phyloP scores from a whole-genome alignment of 176 grass and related monocot genomes.

The Carex parvula region DNA sequence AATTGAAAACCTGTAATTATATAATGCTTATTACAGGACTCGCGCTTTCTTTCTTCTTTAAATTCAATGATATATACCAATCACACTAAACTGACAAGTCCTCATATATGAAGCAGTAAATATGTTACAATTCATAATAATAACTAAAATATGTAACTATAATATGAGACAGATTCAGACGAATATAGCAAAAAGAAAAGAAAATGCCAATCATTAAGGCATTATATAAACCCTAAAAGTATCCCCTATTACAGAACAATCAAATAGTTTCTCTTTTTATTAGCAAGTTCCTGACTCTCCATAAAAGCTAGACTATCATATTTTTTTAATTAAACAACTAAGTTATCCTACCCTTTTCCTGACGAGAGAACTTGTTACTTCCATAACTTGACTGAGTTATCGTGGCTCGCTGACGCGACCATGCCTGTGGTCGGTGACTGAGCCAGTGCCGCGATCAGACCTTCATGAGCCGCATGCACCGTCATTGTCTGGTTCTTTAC shows the following conservation, averaged over 20 bases:
- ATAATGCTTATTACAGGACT: background rate
- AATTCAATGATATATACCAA: background rate
- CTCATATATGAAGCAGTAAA: background rate
- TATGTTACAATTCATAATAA: slow-evolving; percentile 3
- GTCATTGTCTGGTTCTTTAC: slow-evolving; percentile 78
- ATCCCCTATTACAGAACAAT: slow-evolving; percentile 5
- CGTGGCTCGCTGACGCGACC: slow-evolving; percentile 94
- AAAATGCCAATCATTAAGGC: slow-evolving; percentile 18
- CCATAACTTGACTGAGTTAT: slow-evolving; percentile 93
- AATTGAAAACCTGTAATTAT: background rate
- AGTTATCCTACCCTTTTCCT: slow-evolving; percentile 2
- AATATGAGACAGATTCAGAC: background rate
- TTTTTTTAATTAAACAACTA: slow-evolving; percentile 8
- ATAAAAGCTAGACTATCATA: background rate
- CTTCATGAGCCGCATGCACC: slow-evolving; percentile 68
- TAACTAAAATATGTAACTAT: slow-evolving; percentile 5
- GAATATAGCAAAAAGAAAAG: background rate
- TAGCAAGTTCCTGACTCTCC: slow-evolving; percentile 3
- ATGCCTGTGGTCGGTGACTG: slow-evolving; percentile 71
- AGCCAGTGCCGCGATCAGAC: slow-evolving; percentile 63
- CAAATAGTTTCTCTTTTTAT: background rate
- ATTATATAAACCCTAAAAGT: background rate
- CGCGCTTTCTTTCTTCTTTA: background rate
- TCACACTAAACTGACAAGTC: background rate
- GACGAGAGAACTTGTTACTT: slow-evolving; percentile 48